Conservation (phyloP, 2,329 filamentous ascomycete species). For the Colletotrichum navitas region DNA sequence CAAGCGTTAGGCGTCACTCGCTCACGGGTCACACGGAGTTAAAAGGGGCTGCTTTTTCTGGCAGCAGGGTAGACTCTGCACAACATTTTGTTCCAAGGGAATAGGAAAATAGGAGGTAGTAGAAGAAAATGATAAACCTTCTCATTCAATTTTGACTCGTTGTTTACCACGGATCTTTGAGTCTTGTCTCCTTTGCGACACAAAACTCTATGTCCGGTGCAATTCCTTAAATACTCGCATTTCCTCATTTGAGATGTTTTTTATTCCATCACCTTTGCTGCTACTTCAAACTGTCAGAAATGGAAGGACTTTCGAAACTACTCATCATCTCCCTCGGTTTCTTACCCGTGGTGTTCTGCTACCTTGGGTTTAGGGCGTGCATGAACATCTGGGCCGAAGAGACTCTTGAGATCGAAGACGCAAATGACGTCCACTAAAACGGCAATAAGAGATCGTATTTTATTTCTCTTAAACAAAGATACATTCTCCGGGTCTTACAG, state of each 20-base stretch:
- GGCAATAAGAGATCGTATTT: background rate
- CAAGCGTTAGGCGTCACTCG: background rate
- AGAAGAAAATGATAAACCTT: too few relatives aligned
- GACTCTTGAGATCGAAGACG: background rate
- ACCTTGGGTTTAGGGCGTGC: background rate
- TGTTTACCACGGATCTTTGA: background rate
- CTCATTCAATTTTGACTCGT: background rate
- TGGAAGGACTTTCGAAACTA: background rate
- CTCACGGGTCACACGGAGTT: conserved; percentile 11
- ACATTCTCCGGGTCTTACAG: background rate
- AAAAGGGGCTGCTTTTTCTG: background rate
- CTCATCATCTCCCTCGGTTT: background rate
- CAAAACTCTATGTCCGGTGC: background rate
- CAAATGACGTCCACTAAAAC: too few relatives aligned
- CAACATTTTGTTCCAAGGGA: too few relatives aligned
- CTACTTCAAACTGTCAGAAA: background rate
- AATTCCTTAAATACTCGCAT: background rate
- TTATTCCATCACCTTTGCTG: fast-evolving
- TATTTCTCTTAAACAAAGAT: too few relatives aligned
- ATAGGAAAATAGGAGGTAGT: too few relatives aligned
- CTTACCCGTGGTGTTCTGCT: background rate
- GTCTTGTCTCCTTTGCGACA: background rate
- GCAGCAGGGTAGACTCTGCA: background rate
- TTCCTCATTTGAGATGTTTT: background rate
- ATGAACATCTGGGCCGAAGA: background rate